Evolutionary conservation across 2,329 filamentous ascomycete genomes (phyloP).

Genomic region (Fusarium chaquense): DNA sequence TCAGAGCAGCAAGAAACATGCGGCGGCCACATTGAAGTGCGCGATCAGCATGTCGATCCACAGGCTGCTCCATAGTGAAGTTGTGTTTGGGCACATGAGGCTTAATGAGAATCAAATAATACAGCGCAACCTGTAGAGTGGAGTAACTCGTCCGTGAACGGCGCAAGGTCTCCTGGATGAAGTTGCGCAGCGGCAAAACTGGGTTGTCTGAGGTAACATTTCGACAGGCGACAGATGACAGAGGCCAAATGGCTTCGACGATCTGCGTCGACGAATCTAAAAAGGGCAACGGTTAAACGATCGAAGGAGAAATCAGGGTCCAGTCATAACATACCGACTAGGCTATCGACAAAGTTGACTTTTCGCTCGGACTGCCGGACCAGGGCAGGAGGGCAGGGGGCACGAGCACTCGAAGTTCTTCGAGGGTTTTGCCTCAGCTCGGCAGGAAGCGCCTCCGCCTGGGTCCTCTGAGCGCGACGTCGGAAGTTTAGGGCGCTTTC

Average conservation of each 20-base stretch:
- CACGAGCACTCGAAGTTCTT: conserved; percentile 65
- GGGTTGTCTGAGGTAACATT: conserved; percentile 79
- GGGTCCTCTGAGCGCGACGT: conserved; percentile 46
- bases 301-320: conserved; percentile 31
- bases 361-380: conserved; percentile 92
- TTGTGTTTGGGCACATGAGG: conserved; percentile 85
- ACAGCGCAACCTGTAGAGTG: conserved; percentile 94
- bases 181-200: conserved; percentile 89
- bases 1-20: conserved; percentile 96
- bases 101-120: conserved; percentile 95
- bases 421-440: conserved; percentile 75
- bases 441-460: conserved; percentile 62
- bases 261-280: conserved; percentile 97
- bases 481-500: conserved; percentile 44
- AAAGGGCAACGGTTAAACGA: conserved; percentile 51
- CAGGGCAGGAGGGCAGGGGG: conserved; percentile 78
- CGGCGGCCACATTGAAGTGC: conserved; percentile 94
- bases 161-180: conserved; percentile 96
- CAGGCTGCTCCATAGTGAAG: conserved; percentile 86
- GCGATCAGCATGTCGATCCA: conserved; percentile 77
- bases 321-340: conserved; percentile 84
- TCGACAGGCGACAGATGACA: conserved; percentile 83
- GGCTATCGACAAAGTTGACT: conserved; percentile 93
- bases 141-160: conserved; percentile 97
- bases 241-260: conserved; percentile 96